Base-by-base conservation (phyloP, 2,329 filamentous ascomycete genomes). In the Cercospora citrullina region DNA sequence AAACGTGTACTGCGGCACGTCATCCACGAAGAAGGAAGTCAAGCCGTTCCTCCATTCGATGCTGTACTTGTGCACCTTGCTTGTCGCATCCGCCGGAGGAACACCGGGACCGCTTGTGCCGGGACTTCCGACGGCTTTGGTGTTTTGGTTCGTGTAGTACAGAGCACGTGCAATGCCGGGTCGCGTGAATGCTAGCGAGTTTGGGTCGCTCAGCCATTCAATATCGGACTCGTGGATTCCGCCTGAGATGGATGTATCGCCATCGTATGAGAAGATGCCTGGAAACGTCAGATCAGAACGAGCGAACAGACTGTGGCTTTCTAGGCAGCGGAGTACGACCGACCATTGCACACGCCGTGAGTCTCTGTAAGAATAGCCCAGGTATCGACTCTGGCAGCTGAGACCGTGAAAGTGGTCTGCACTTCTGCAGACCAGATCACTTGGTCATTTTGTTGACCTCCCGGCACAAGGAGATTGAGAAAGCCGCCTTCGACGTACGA, bases 241-340 rank as follows among this genome's bases (percentile, higher is more conserved):
- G 10, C 60, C 60, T 18, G 60, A 63, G 26, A 63, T 51, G 14
- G 60, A 51, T 23, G 53, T 71, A 48, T 72, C 71, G 61, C 53
- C 60, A 16, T 64, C 48, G 67, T 72, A 72, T 4, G 70, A 66
- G 63, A 73, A 73, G 36, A 72, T 71, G 31, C 71, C 71, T 72
- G 48, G 26, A 21, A 5, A 9, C 4, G 9, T 18, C 6, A 4
- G n/a, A 39, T 65, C 23, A 65, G 42, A 4, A 28, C 31, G 23
- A 23, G 36, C 12, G 14, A 28, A 36, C 36, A 39, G 21, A 30
- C 8, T 48, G 18, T n/a, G 42, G 42, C 42, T 45, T 45, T 5
- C 7, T 5, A 9, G 14, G 18, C 12, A 42, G 18, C 16, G 12
- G 6, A 5, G 31, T 12, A 14, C 16, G 59, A 36, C 55, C 31